Evolutionary conservation across 2,329 filamentous ascomycete genomes (phyloP), one percentile per base, ranked within the genome.

Genomic region (Trichoderma sp.): DNA sequence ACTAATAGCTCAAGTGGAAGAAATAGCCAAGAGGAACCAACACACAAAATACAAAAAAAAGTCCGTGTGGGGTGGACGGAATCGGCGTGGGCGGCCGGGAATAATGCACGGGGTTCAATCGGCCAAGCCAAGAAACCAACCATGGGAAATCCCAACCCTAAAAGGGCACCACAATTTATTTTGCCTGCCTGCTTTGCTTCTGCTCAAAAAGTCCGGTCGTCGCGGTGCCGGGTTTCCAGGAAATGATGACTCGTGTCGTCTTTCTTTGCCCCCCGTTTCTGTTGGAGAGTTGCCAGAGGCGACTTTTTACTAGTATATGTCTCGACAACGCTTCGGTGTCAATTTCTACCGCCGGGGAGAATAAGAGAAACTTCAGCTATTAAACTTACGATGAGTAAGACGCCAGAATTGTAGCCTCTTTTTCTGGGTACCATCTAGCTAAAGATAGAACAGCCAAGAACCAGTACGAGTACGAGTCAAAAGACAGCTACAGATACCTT

Each of bases 61-160:
- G 50, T 69, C 35, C 50, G 53, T 71, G 59, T 63, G 68, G 68
- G 56, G 68, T 71, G 53, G 59, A 33, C 33, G 53, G 68, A 71
- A 41, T 62, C 67, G 56, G 56, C 67, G 67, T 71, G 62, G 62
- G 38, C 71, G 21, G 29, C 71, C 71, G 71, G 71, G 62, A 74
- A 74, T 74, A 74, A 74, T 18, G 63, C 41, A 24, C 60, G 71
- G 59, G 35, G 63, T 63, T 63, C 59, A 24, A 64, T 71, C 50
- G 50, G 50, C 67, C 38, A 38, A n/a, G 67, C 67, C 67, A 71
- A 71, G 53, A 71, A 38, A 38, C 38, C 31, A 41, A 24, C 21
- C 45, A 27, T 41, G 38, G 50, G 14, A 60, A n/a, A 41, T 60
- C 53, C 53, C 67, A 59, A 71, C 50, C 67, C 67, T 41, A 41